Base-by-base conservation (phyloP, 1,284 basidiomycete species). In the Golubevia sp. region DNA sequence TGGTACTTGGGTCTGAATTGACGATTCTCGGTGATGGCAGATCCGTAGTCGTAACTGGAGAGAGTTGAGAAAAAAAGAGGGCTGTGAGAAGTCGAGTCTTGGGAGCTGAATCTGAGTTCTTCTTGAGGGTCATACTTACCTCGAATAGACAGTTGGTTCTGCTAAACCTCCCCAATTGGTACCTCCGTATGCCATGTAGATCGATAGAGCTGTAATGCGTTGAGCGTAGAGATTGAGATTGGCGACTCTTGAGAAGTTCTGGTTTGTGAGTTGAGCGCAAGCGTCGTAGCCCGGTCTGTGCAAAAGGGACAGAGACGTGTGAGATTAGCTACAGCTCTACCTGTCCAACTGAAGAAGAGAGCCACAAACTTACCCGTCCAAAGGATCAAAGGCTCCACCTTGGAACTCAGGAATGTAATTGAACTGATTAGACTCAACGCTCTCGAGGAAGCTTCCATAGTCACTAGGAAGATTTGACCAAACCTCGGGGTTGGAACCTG, bases 111-210 rank as follows among this genome's bases (percentile, higher is more conserved):
- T n/a, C n/a, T n/a, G n/a, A n/a, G n/a, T n/a, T n/a, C n/a, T n/a
- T n/a, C n/a, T n/a, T n/a, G n/a, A n/a, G n/a, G n/a, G n/a, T n/a
- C n/a, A n/a, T n/a, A n/a, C n/a, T n/a, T n/a, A n/a, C n/a, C n/a
- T n/a, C n/a, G n/a, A n/a, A 11, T 34, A 34, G 5, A 34, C 30
- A 34, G 30, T 34, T 34, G 30, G 30, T 11, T 34, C 30, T 34
- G 75, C 73, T 18, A 77, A 55, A 15, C 63, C 64, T 23, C 73
- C 75, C 71, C 71, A 77, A 54, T 73, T 77, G 0, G 75, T 77
- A 4, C 75, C 75, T 18, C 75, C 75, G 30, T 61, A 76, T 20
- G 68, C 73, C 71, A 76, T 77, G 62, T 77, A 77, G 8, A 67
- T 52, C 38, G 63, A 66, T 15, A 74, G 54, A 13, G 73, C 56